phyloP scores from a whole-genome alignment of 805 yeast genomes.

The Kregervanrija pseudodelftensis region DNA sequence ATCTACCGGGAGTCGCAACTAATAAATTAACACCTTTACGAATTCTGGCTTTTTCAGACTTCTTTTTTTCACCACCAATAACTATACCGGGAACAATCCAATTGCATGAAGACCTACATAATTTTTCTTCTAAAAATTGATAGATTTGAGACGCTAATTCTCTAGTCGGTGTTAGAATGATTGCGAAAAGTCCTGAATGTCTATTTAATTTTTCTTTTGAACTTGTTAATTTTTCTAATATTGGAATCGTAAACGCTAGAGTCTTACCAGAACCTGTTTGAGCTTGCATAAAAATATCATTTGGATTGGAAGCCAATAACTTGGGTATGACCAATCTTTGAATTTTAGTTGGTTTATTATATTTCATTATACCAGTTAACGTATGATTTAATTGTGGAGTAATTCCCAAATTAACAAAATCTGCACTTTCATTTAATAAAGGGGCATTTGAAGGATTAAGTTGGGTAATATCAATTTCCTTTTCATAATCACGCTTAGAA shows the following conservation, averaged over 20 bases:
- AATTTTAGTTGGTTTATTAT: slow-evolving; percentile 73
- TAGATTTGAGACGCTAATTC: slow-evolving; percentile 90
- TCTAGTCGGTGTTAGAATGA: slow-evolving; percentile 88
- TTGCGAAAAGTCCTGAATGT: slow-evolving; percentile 78
- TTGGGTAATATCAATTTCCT: slow-evolving; percentile 22
- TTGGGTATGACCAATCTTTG: slow-evolving; percentile 77
- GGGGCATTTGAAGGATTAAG: slow-evolving; percentile 82
- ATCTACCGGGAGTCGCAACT: slow-evolving; percentile 97
- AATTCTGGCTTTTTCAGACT: slow-evolving; percentile 90
- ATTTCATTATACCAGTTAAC: slow-evolving; percentile 47
- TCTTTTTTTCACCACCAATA: slow-evolving; percentile 97
- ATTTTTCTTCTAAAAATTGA: slow-evolving; percentile 57
- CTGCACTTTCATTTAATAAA: slow-evolving; percentile 46
- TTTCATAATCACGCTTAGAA: slow-evolving; percentile 28
- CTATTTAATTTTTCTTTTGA: slow-evolving; percentile 52
- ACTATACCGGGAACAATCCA: slow-evolving; percentile 92
- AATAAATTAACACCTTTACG: slow-evolving; percentile 93
- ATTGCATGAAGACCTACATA: slow-evolving; percentile 65
- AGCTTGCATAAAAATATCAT: slow-evolving; percentile 85
- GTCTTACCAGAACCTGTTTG: slow-evolving; percentile 99
- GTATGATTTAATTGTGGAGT: slow-evolving; percentile 45
- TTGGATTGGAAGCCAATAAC: slow-evolving; percentile 28
- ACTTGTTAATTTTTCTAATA: slow-evolving; percentile 50
- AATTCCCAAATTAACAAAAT: slow-evolving; percentile 65
- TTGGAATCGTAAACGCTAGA: slow-evolving; percentile 77